A percentile compares a stretch with the other conserved stretches of the same genome.
Conservation (phyloP, 345 rosid species). For the Brassica napus region Da-Ae NC_063436.1:12249501-12250000, state of each 20-base stretch:
- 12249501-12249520: neutral
- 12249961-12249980: slow-evolving; percentile 90
- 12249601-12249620: slow-evolving; percentile 4
- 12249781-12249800: neutral
- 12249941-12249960: slow-evolving; percentile 83
- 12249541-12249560: slow-evolving; percentile 6
- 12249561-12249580: neutral
- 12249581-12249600: slow-evolving; percentile 16
- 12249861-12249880: slow-evolving; percentile 77
- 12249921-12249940: slow-evolving; percentile 58
- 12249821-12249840: slow-evolving; percentile 19
- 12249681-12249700: slow-evolving; percentile 9
- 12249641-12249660: slow-evolving; percentile 9
- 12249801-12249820: slow-evolving; percentile 19
- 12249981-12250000: slow-evolving; percentile 6
- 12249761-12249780: slow-evolving; percentile 14
- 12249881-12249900: slow-evolving; percentile 56
- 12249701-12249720: slow-evolving; percentile 9
- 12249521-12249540: neutral
- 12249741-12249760: neutral
- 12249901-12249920: slow-evolving; percentile 46
- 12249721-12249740: slow-evolving; percentile 4
- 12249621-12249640: slow-evolving; percentile 3
- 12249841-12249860: slow-evolving; percentile 36
- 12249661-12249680: slow-evolving; percentile 8